These are phyloP conservation scores for Waltiozyma sp. DNA, from an alignment of 1,139 yeast genomes.

Conservation along the genomic window DNA sequence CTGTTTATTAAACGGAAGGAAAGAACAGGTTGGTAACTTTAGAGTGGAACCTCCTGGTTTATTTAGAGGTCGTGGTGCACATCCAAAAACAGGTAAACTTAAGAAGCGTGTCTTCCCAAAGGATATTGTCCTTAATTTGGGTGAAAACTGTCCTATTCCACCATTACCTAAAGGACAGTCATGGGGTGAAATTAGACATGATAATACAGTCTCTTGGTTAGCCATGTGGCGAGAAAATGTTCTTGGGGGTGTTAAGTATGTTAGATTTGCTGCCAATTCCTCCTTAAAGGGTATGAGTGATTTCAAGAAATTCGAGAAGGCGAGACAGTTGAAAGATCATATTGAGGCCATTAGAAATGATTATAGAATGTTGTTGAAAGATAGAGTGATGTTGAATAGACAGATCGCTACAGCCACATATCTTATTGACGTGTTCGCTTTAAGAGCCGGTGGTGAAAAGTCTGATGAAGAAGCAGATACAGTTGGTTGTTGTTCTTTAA, in stretches of 20 bases:
- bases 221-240: conserved; percentile 97
- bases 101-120: conserved; percentile 81
- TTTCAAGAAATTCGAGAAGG: conserved; percentile 85
- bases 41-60: conserved; percentile 94
- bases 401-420: conserved; percentile 94
- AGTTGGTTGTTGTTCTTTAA: conserved; percentile 91
- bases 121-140: conserved; percentile 75
- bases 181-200: conserved; percentile 88
- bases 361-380: conserved; percentile 60
- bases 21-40: conserved; percentile 88
- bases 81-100: conserved; percentile 88
- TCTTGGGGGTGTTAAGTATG: conserved; percentile 75
- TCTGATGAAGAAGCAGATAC: conserved; percentile 98
- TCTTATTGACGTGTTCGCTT: conserved; percentile 85
- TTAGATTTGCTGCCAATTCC: conserved; percentile 83
- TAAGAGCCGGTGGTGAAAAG: conserved; percentile 98
- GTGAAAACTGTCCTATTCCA: conserved; percentile 65
- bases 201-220: conserved; percentile 87
- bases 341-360: conserved; percentile 68
- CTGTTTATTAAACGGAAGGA: conserved; percentile 77
- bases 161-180: conserved; percentile 76
- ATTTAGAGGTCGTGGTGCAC: conserved; percentile 94
- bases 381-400: conserved; percentile 71
- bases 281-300: conserved; percentile 88
- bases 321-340: conserved; percentile 67